Evolutionary conservation across 2,329 filamentous ascomycete species (phyloP).

Genomic region (Diaporthe destruens): DNA sequence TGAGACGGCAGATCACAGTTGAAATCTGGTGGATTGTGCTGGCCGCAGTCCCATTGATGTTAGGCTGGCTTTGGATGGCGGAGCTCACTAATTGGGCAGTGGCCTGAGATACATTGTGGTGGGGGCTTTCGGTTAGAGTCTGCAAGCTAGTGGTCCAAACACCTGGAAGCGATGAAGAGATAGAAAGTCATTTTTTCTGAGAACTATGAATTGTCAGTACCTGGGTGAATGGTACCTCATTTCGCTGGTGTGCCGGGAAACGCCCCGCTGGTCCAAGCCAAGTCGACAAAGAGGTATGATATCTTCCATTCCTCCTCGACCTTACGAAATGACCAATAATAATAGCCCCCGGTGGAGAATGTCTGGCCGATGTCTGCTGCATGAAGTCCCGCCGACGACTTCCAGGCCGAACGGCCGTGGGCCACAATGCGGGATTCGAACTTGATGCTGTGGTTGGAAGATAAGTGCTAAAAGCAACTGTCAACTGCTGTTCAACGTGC

Average conservation of each 20-base stretch:
- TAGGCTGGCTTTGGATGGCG: conserved; percentile 55
- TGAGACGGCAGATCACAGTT: conserved; percentile 58
- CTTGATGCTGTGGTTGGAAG: conserved; percentile 11
- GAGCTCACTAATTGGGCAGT: conserved; percentile 41
- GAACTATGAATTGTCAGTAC: neutral
- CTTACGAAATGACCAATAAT: conserved; percentile 19
- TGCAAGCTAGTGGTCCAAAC: too few species aligned
- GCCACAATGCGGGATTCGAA: conserved; percentile 14
- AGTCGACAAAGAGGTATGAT: conserved; percentile 9
- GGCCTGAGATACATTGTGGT: neutral
- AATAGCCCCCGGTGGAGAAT: conserved; percentile 5
- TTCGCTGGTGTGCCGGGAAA: neutral
- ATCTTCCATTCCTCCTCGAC: conserved; percentile 8
- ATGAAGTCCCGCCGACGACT: neutral
- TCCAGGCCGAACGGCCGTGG: neutral
- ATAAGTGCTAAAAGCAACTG: neutral
- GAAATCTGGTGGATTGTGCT: conserved; percentile 64
- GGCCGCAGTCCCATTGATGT: conserved; percentile 55
- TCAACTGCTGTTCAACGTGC: neutral
- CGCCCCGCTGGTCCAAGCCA: neutral
- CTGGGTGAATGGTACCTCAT: too few species aligned
- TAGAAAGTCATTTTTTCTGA: neutral
- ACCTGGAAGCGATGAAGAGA: neutral
- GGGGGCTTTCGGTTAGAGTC: too few species aligned
- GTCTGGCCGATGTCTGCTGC: neutral